phyloP scores from a whole-genome alignment of 805 yeast species.

The Saturnispora bothae region DNA sequence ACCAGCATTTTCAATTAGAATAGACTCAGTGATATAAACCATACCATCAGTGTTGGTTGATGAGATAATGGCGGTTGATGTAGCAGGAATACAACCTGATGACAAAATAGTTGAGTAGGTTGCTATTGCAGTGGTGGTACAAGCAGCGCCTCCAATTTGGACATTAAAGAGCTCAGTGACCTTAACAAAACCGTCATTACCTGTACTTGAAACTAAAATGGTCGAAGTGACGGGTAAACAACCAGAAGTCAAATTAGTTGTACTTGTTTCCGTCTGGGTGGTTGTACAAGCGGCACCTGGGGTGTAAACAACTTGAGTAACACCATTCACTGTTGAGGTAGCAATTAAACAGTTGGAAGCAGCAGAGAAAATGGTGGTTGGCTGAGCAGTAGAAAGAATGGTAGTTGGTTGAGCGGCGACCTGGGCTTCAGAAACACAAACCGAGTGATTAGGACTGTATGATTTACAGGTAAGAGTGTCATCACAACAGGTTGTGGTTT shows the following conservation, averaged over 20 bases:
- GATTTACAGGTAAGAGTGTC: neutral
- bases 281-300: neutral
- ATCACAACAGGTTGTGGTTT: neutral
- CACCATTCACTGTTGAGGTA: neutral
- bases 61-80: neutral
- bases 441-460: neutral
- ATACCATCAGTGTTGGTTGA: neutral
- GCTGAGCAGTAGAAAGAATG: conserved; percentile 4
- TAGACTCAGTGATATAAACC: neutral
- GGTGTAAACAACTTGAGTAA: neutral
- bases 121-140: neutral
- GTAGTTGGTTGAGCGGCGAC: neutral
- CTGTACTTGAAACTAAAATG: neutral
- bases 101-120: neutral
- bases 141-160: neutral
- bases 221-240: neutral
- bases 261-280: neutral
- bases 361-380: neutral
- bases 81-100: neutral
- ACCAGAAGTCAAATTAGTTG: neutral
- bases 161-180: neutral
- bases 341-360: neutral
- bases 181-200: neutral
- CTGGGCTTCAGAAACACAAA: neutral
- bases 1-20: neutral